phyloP scores from a whole-genome alignment of 345 rosid genomes.

The Abelmoschus esculentus region DNA sequence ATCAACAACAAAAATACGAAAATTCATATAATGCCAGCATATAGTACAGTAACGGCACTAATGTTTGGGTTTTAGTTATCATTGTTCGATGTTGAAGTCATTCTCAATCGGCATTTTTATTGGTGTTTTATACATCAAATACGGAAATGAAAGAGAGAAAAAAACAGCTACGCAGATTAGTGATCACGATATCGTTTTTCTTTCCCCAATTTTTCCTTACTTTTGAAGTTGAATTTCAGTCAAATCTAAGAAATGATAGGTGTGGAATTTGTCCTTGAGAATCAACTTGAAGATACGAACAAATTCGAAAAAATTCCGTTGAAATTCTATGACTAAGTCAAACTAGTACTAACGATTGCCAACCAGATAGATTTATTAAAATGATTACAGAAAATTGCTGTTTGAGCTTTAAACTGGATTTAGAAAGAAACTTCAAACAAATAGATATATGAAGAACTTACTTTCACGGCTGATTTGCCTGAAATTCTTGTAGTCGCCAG shows the following conservation, averaged over 20 bases:
- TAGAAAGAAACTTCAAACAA: neutral
- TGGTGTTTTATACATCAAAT: neutral
- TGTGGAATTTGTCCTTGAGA: neutral
- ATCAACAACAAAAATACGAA: neutral
- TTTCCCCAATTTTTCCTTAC: neutral
- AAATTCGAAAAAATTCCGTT: neutral
- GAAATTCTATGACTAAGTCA: slow-evolving; percentile 7
- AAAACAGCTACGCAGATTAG: neutral
- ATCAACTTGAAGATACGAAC: neutral
- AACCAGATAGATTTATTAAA: slow-evolving; percentile 3
- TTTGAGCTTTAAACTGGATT: neutral
- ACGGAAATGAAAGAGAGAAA: neutral
- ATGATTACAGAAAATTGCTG: neutral
- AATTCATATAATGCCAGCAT: neutral
- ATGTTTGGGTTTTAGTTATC: neutral
- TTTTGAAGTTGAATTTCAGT: neutral
- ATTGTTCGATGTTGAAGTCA: neutral
- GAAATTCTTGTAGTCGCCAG: slow-evolving; percentile 68
- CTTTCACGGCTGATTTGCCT: slow-evolving; percentile 89
- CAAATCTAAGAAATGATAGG: neutral
- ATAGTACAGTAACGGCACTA: neutral
- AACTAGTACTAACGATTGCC: neutral
- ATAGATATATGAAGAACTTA: slow-evolving; percentile 26
- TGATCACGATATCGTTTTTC: neutral
- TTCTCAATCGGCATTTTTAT: neutral